A percentile compares a stretch with the other conserved stretches of the same genome.
phyloP scores from a whole-genome alignment of 495 filamentous ascomycete species.

The Patellaria atrata region DNA sequence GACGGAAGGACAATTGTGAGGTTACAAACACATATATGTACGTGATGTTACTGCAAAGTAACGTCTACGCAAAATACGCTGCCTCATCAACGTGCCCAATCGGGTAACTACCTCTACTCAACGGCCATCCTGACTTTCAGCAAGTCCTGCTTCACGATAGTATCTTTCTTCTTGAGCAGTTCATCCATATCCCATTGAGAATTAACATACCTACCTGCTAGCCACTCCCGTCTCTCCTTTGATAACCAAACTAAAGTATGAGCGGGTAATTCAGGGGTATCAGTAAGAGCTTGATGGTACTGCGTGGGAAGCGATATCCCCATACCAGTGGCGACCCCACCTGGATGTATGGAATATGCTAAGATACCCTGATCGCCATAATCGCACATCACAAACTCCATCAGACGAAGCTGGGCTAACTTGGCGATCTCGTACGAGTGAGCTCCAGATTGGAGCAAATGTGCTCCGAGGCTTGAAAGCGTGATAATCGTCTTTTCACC shows the following conservation, averaged over 20 bases:
- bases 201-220: slow-evolving; percentile 5
- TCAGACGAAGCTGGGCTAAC: neutral
- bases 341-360: slow-evolving; percentile 5
- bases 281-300: no score
- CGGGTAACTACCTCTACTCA: no score
- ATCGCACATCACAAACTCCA: slow-evolving; percentile 2
- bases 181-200: slow-evolving; percentile 6
- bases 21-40: no score
- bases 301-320: no score
- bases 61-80: no score
- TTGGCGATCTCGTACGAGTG: slow-evolving; percentile 4
- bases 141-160: no score
- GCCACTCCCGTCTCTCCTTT: slow-evolving; percentile 7
- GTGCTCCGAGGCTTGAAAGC: neutral
- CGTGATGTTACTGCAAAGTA: no score
- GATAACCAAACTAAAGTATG: slow-evolving; percentile 6
- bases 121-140: no score
- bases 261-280: neutral
- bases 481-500: slow-evolving; percentile 5
- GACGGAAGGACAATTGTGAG: no score
- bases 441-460: neutral
- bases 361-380: slow-evolving; percentile 5
- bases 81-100: no score
- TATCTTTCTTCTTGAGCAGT: no score
- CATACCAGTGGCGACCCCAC: slow-evolving; percentile 7